Base-by-base conservation (phyloP, 352 stramenopile species). In the Phytopythium cucurbitacearum region DNA sequence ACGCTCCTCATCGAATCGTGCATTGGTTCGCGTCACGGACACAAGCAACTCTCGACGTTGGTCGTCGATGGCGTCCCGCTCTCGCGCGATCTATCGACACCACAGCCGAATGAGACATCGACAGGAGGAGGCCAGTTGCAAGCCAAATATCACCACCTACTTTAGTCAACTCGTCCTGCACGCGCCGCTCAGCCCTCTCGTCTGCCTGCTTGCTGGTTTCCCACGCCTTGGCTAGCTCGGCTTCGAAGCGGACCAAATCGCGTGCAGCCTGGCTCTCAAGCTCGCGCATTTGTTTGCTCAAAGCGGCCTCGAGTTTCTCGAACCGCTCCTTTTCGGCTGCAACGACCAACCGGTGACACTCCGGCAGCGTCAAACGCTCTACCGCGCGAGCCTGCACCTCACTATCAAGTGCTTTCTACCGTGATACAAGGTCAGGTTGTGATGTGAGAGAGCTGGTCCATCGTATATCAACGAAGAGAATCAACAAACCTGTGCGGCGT, bases 61-160 rank as follows among this genome's bases (percentile, higher is more conserved):
- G 43, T 79, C 78, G 47, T 94, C 83, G 11, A 91, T 68, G 5
- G 77, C 73, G 32, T 89, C 73, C 0, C 80, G 79, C 51, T 94
- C 83, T 11, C 80, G 70, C 9, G 70, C 47, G 51, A 90, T 85
- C 70, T 87, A 8, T 28, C 21, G 21, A 28, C 21, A 13, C 11
- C n/a, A 28, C 36, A 51, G 21, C 21, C 21, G 21, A 28, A 28
- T 36, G 45, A 51, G 10, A 44, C 39, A 47, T 15, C 9, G 8
- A 7, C 21, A 15, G 16, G 1, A 51, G 28, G 8, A 10, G 15
- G 12, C 7, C 16, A 21, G 13, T 16, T 21, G 48, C 12, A 3
- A 43, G 38, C 10, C n/a, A 33, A 7, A 50, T 4, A 36, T 33
- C 21, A 2, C 21, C 21, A 44, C 53, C 47, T 54, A 85, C 73